These are phyloP conservation scores for Daldinia sp. DNA, from an alignment of 2,329 filamentous ascomycete genomes.

Conservation along the genomic window DNA sequence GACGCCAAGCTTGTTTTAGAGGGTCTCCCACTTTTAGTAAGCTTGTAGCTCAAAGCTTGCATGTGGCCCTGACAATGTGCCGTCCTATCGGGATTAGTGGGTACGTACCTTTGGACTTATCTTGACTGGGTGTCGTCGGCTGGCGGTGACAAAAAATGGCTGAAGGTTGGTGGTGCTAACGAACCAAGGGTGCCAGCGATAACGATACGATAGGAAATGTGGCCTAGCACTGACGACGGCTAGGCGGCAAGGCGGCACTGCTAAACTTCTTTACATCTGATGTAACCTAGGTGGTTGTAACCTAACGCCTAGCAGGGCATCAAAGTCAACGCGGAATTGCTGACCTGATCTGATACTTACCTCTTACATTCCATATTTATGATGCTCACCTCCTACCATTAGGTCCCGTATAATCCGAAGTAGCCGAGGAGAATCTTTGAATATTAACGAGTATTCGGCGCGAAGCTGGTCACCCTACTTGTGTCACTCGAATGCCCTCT, in stretches of 20 bases:
- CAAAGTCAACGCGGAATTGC: background rate
- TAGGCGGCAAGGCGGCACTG: background rate
- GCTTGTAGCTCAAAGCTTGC: background rate
- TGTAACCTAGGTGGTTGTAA: background rate
- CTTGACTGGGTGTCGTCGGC: too few relatives aligned
- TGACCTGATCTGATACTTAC: slow-evolving; percentile 1
- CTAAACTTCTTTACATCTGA: too few relatives aligned
- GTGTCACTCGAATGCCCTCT: background rate
- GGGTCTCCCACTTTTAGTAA: slow-evolving; percentile 4
- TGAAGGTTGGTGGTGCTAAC: too few relatives aligned
- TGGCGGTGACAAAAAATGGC: too few relatives aligned
- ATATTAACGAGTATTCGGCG: background rate
- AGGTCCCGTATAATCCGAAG: background rate
- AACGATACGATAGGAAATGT: slow-evolving; percentile 4
- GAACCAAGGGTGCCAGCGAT: too few relatives aligned
- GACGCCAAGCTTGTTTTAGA: slow-evolving; percentile 29
- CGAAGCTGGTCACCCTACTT: background rate
- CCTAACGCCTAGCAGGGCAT: background rate
- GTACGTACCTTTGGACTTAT: too few relatives aligned
- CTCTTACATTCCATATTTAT: too few relatives aligned
- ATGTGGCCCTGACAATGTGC: background rate
- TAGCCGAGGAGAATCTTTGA: background rate
- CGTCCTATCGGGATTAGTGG: slow-evolving; percentile 22
- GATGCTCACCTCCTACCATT: too few relatives aligned
- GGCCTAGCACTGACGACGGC: slow-evolving; percentile 22